Evolutionary conservation across 805 yeast species (phyloP).

Genomic region (Kluyveromyces starmeri): DNA sequence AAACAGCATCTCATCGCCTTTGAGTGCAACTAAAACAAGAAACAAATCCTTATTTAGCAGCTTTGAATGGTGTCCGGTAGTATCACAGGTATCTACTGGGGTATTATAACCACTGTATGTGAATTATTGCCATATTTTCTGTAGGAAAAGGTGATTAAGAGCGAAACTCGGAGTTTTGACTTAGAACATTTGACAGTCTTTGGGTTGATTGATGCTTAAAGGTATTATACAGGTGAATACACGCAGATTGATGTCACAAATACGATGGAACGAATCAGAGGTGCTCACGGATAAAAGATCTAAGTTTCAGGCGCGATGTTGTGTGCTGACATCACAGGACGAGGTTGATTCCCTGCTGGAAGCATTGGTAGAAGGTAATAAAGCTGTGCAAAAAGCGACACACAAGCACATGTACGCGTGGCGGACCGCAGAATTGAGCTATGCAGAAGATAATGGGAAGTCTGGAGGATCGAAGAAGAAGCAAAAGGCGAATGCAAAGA

Average conservation of each 20-base stretch:
- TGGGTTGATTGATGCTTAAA: too few relatives aligned
- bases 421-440: constrained; percentile 37
- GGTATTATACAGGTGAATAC: too few relatives aligned
- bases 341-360: constrained; percentile 38
- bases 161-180: too few relatives aligned
- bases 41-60: too few relatives aligned
- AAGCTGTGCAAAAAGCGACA: constrained; percentile 45
- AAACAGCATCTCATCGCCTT: too few relatives aligned
- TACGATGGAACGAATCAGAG: constrained; percentile 35
- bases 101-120: too few relatives aligned
- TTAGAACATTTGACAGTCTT: too few relatives aligned
- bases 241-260: constrained; percentile 1
- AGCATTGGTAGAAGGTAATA: constrained; percentile 37
- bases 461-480: constrained; percentile 2
- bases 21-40: too few relatives aligned
- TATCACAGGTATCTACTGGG: too few relatives aligned
- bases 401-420: constrained; percentile 74
- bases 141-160: too few relatives aligned
- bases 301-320: constrained; percentile 56
- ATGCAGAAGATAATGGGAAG: constrained; percentile 6
- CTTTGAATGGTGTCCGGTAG: too few relatives aligned
- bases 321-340: constrained; percentile 29
- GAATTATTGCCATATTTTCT: too few relatives aligned
- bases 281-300: constrained; percentile 46
- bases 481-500: constrained; percentile 9